Evolutionary conservation across 1,284 basidiomycete genomes (phyloP).

Genomic region (Puccinia hordei): DNA sequence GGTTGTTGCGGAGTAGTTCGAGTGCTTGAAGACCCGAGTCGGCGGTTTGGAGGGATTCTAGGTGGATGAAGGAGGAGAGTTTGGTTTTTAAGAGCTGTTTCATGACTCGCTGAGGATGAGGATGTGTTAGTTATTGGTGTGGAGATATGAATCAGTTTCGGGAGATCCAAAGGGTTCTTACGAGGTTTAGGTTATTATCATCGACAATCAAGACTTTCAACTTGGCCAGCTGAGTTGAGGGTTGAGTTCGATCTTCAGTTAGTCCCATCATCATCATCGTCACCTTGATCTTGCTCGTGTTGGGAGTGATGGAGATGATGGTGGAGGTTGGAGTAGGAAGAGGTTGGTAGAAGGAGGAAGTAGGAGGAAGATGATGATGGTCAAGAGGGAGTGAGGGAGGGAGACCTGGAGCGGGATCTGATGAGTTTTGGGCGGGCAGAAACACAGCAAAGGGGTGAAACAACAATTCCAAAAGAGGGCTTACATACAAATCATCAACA

Average conservation of each 20-base stretch:
- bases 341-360: background rate
- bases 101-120: conserved; percentile 28
- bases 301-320: too few species aligned
- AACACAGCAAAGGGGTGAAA: too few species aligned
- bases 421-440: too few species aligned
- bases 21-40: conserved; percentile 32
- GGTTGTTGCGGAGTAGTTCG: background rate
- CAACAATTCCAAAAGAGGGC: too few species aligned
- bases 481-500: too few species aligned
- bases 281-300: too few species aligned
- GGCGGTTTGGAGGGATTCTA: conserved; percentile 14
- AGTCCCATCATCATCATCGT: too few species aligned
- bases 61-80: conserved; percentile 15
- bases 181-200: conserved; percentile 38
- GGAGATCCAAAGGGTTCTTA: background rate
- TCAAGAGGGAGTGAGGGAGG: conserved; percentile 5
- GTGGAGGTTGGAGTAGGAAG: background rate
- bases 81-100: conserved; percentile 33
- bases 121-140: background rate
- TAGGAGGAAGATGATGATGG: background rate
- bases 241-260: too few species aligned
- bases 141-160: too few species aligned
- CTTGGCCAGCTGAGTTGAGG: background rate
- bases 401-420: too few species aligned
- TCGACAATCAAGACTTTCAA: conserved; percentile 35